Evolutionary conservation across 768 basidiomycete species (phyloP), one percentile per base, ranked within the genome.

Genomic region (Kwoniella botswanensis): DNA sequence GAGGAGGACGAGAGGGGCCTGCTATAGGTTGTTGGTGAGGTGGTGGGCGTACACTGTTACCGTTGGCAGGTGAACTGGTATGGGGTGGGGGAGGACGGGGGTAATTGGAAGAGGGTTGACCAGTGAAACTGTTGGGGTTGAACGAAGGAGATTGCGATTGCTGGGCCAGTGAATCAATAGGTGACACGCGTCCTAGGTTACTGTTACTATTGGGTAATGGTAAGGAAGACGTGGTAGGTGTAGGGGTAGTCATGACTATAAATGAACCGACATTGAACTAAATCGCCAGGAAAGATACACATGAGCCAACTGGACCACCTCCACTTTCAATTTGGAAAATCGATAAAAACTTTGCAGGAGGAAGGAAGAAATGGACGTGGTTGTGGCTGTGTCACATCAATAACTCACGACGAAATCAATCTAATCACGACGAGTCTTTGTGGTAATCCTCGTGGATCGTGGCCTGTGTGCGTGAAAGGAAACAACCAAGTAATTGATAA

Each of bases 81-180:
- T 57, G 68, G n/a, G 56, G 68, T 35, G 52, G 68, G 24, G 68
- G 68, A n/a, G 60, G 68, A 15, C 68, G 68, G n/a, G 71, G 63
- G 35, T 56, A 57, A 22, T 54, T 53, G 21, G 61, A 58, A 43
- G 67, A 63, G n/a, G 42, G 63, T 54, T 63, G 55, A 21, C 59
- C 59, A 44, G 59, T 56, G 44, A 59, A 58, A n/a, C 41, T 60
- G 42, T 43, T 54, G 50, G 46, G 61, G 44, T 43, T 61, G 68
- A 46, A 52, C 21, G 54, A 54, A 53, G 66, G 50, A 26, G 61
- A 54, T 11, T 35, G 42, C 35, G 61, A 54, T 11, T 35, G 42
- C 21, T 56, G 61, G 18, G 68, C 52, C 9, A 43, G 22, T 35
- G 56, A 17, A 50, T 69, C 62, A 10, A 55, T 13, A 2, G 68